These are phyloP conservation scores for Exophiala bonariae DNA, from an alignment of 2,329 filamentous ascomycete species.

Conservation along the genomic window DNA sequence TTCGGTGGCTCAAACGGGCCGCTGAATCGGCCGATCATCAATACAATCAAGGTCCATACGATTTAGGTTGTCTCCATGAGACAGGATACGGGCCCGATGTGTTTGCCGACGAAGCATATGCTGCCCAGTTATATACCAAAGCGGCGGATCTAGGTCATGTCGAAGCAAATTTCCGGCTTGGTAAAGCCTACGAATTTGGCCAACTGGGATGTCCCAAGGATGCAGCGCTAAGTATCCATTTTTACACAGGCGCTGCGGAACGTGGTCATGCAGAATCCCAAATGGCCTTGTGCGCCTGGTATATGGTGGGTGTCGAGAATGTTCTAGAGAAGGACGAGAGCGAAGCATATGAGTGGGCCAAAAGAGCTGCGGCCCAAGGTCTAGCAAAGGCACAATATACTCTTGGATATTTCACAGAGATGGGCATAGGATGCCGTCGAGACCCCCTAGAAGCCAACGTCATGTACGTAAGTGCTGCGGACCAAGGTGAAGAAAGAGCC, in stretches of 20 bases:
- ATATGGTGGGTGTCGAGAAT: slow-evolving; percentile 90
- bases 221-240: slow-evolving; percentile 91
- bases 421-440: slow-evolving; percentile 92
- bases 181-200: slow-evolving; percentile 96
- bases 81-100: slow-evolving; percentile 92
- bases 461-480: slow-evolving; percentile 96
- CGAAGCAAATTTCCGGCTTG: slow-evolving; percentile 82
- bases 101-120: slow-evolving; percentile 86
- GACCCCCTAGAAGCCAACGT: slow-evolving; percentile 97
- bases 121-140: slow-evolving; percentile 90
- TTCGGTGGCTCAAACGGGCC: slow-evolving; percentile 96
- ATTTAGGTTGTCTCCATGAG: slow-evolving; percentile 85
- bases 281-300: slow-evolving; percentile 99
- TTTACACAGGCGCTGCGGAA: slow-evolving; percentile 91
- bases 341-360: slow-evolving; percentile 96
- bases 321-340: slow-evolving; percentile 92
- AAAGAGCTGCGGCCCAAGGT: slow-evolving; percentile 82
- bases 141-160: slow-evolving; percentile 88
- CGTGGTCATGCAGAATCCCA: slow-evolving; percentile 81
- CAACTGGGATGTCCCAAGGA: slow-evolving; percentile 83
- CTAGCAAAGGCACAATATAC: slow-evolving; percentile 80
- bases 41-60: slow-evolving; percentile 91
- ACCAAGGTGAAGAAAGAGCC: slow-evolving; percentile 85
- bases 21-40: slow-evolving; percentile 85
- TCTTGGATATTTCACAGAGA: slow-evolving; percentile 95